Percentiles rank a stretch among this genome's conserved stretches.
phyloP scores from a whole-genome alignment of 768 basidiomycete species.

The Rhizopogon vulgaris region DNA sequence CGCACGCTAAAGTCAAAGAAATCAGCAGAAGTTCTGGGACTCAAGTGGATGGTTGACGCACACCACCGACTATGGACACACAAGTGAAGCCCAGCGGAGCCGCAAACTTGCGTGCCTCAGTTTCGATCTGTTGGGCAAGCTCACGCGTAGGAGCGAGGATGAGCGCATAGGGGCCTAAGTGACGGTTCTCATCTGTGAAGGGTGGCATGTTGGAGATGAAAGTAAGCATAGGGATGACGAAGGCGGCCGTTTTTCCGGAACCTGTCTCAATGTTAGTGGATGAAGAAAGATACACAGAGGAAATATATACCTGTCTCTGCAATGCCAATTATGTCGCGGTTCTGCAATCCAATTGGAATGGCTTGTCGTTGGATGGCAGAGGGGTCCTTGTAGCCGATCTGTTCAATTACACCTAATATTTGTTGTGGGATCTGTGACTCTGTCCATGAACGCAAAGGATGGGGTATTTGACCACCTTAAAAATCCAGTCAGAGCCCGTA shows the following conservation, averaged over 20 bases:
- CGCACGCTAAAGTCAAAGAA: conserved; percentile 48
- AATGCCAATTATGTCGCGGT: conserved; percentile 96
- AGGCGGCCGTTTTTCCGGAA: conserved; percentile 98
- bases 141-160: conserved; percentile 98
- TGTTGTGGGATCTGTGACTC: conserved; percentile 78
- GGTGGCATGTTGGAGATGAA: conserved; percentile 86
- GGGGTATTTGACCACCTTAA: conserved; percentile 86
- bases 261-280: conserved; percentile 38
- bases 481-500: conserved; percentile 4
- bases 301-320: conserved; percentile 82
- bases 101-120: conserved; percentile 89
- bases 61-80: conserved; percentile 97
- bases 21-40: conserved; percentile 10
- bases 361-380: conserved; percentile 97
- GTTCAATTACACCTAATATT: conserved; percentile 80
- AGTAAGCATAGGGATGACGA: conserved; percentile 95
- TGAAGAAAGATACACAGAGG: not conserved
- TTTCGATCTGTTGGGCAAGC: conserved; percentile 94
- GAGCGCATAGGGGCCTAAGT: conserved; percentile 89
- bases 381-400: conserved; percentile 95
- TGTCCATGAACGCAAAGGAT: conserved; percentile 87
- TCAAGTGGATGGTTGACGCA: conserved; percentile 24
- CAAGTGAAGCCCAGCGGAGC: conserved; percentile 84
- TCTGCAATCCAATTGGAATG: conserved; percentile 96
- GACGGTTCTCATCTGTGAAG: conserved; percentile 88